Evolutionary conservation across 176 grass and related monocot species (phyloP).

Genomic region (Hyparrhenia diplandra): DNA sequence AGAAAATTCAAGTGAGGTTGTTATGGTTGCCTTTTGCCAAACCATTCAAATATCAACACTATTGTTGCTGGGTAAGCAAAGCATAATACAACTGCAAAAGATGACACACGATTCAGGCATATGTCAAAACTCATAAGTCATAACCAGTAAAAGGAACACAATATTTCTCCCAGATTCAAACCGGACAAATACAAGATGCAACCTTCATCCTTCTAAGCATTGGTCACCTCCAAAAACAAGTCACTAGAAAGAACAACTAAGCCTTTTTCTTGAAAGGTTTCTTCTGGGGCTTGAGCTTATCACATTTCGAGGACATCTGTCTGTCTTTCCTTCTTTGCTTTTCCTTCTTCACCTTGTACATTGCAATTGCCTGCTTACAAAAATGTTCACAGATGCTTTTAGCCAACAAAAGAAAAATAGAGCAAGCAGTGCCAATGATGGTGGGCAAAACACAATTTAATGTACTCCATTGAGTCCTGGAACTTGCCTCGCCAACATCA

Average conservation of each 20-base stretch:
- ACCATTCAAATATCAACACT: not conserved
- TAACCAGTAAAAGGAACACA: too few species aligned
- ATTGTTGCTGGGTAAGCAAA: too few species aligned
- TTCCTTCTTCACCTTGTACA: conserved; percentile 76
- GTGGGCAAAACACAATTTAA: not conserved
- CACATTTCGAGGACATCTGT: conserved; percentile 16
- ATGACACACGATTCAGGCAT: too few species aligned
- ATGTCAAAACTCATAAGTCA: too few species aligned
- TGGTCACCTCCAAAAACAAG: not conserved
- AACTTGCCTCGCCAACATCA: conserved; percentile 63
- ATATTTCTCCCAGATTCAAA: too few species aligned
- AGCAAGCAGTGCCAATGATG: not conserved
- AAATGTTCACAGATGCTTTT: not conserved
- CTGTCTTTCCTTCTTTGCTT: conserved; percentile 57
- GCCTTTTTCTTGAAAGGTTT: too few species aligned
- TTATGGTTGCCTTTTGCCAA: not conserved
- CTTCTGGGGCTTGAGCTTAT: conserved; percentile 47
- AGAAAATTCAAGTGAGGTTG: not conserved
- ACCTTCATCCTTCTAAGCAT: not conserved
- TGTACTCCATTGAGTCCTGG: too few species aligned
- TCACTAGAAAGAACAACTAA: conserved; percentile 13
- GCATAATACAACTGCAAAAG: not conserved
- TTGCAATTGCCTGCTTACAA: conserved; percentile 54
- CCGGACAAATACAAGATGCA: conserved; percentile 2
- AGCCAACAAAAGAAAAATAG: too few species aligned